phyloP scores from a whole-genome alignment of 495 filamentous ascomycete genomes.

The Paragyromitra xinjiangensis region DNA sequence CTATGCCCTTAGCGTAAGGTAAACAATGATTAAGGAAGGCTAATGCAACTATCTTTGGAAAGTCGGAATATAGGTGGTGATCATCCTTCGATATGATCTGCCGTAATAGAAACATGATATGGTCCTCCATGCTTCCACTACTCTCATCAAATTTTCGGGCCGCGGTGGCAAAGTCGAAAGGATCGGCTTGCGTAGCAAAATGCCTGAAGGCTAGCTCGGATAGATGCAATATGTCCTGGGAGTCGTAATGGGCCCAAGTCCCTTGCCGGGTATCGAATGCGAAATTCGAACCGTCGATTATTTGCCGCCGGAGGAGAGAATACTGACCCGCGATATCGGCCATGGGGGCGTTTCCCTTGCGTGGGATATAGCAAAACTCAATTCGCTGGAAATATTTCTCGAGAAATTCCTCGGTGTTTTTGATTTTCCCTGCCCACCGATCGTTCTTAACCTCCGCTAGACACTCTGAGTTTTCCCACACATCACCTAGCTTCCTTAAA shows the following conservation, averaged over 20 bases:
- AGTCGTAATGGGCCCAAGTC: constrained; percentile 63
- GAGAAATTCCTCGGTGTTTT: constrained; percentile 63
- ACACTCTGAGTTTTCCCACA: constrained; percentile 34
- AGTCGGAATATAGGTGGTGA: not conserved
- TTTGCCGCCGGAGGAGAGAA: constrained; percentile 61
- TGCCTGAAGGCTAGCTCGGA: constrained; percentile 68
- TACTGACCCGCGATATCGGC: constrained; percentile 65
- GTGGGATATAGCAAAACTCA: constrained; percentile 65
- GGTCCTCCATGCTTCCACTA: constrained; percentile 64
- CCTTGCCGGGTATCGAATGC: constrained; percentile 60
- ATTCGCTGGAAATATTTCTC: constrained; percentile 66
- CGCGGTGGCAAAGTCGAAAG: constrained; percentile 67
- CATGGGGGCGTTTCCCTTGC: constrained; percentile 51
- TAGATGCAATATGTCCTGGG: constrained; percentile 64
- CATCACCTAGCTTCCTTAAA: not conserved
- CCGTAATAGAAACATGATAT: constrained; percentile 2
- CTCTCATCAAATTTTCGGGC: constrained; percentile 61
- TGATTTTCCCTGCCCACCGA: constrained; percentile 56
- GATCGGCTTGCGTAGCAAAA: constrained; percentile 64
- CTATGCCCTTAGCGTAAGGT: constrained; percentile 59
- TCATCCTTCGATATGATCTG: not conserved
- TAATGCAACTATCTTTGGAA: constrained; percentile 3
- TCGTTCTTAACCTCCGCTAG: constrained; percentile 39
- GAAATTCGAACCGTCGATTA: constrained; percentile 59
- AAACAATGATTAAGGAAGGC: constrained; percentile 17